A percentile compares a stretch with the other conserved stretches of the same genome.
Conservation (phyloP, 2,329 filamentous ascomycete species). For the Ploettnerulaceae sp. region DNA sequence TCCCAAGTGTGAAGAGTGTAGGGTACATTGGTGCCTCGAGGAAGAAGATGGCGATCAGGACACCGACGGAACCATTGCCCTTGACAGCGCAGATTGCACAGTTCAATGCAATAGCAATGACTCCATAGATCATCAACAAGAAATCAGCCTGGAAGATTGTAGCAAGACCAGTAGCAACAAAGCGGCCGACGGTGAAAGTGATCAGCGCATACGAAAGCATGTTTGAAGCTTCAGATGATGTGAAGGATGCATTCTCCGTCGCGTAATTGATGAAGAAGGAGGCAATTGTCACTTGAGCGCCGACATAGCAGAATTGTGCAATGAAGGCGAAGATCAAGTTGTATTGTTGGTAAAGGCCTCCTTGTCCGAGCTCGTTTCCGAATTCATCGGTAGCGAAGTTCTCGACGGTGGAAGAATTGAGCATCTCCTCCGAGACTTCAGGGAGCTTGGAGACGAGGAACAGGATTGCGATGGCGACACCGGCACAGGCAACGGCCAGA, state of each 20-base stretch:
- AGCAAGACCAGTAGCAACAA: conserved; percentile 54
- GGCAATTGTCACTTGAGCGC: conserved; percentile 59
- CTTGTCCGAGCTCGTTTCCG: conserved; percentile 39
- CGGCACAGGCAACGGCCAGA: conserved; percentile 69
- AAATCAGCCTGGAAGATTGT: conserved; percentile 43
- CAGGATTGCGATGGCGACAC: conserved; percentile 61
- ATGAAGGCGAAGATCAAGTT: conserved; percentile 70
- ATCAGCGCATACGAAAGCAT: conserved; percentile 72
- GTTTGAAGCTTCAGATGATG: conserved; percentile 51
- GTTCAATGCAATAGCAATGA: conserved; percentile 47
- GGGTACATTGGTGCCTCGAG: conserved; percentile 81
- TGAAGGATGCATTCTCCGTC: conserved; percentile 50
- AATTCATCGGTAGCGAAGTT: conserved; percentile 42
- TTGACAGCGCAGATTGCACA: conserved; percentile 38
- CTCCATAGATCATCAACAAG: conserved; percentile 62
- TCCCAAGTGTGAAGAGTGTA: conserved; percentile 75
- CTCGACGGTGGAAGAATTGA: conserved; percentile 42
- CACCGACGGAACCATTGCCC: conserved; percentile 40
- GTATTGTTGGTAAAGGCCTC: conserved; percentile 66
- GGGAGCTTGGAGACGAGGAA: conserved; percentile 63
- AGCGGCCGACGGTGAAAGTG: conserved; percentile 67
- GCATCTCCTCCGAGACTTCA: conserved; percentile 48
- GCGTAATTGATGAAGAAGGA: conserved; percentile 71
- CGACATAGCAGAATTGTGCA: conserved; percentile 75
- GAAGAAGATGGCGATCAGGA: conserved; percentile 66